These are phyloP conservation scores for Striga asiatica DNA, from an alignment of 257 asterid species.

Conservation along the genomic window DNA sequence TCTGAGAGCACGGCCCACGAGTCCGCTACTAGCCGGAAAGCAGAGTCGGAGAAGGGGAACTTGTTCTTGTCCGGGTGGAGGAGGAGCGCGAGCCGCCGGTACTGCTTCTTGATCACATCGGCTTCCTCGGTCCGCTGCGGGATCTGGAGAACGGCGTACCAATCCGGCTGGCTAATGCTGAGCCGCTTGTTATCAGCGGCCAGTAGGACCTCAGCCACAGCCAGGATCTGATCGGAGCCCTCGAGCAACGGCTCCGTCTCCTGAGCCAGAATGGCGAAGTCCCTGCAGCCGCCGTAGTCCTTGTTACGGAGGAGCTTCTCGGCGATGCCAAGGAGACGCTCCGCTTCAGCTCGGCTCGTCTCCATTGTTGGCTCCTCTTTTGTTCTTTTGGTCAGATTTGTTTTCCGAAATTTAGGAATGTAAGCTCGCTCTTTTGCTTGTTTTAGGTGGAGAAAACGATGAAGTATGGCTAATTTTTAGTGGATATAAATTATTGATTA, in stretches of 20 bases:
- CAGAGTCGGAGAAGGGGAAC: constrained; percentile 65
- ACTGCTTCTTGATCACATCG: constrained; percentile 66
- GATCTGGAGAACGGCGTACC: constrained; percentile 68
- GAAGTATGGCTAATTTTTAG: too few species aligned
- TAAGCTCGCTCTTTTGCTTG: too few species aligned
- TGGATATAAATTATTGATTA: too few species aligned
- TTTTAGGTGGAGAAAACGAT: too few species aligned
- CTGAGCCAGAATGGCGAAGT: constrained; percentile 71
- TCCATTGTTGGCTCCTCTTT: not conserved
- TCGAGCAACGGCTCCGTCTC: constrained; percentile 86
- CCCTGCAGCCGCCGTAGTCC: constrained; percentile 50
- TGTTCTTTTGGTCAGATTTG: too few species aligned
- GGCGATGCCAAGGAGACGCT: constrained; percentile 77
- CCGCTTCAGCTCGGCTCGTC: constrained; percentile 93
- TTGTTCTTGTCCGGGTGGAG: constrained; percentile 94
- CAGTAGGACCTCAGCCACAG: constrained; percentile 69
- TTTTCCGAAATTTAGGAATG: too few species aligned
- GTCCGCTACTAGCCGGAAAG: constrained; percentile 79
- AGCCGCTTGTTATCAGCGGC: constrained; percentile 42
- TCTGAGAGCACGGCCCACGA: constrained; percentile 80
- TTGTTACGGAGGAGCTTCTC: constrained; percentile 66
- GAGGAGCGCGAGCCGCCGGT: constrained; percentile 82
- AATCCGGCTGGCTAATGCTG: constrained; percentile 53
- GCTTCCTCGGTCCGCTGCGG: constrained; percentile 47
- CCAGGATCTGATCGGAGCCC: constrained; percentile 90